Evolutionary conservation across 257 asterid species (phyloP), one percentile per base, ranked within the genome.

Genomic region (Rehmannia glutinosa): DNA sequence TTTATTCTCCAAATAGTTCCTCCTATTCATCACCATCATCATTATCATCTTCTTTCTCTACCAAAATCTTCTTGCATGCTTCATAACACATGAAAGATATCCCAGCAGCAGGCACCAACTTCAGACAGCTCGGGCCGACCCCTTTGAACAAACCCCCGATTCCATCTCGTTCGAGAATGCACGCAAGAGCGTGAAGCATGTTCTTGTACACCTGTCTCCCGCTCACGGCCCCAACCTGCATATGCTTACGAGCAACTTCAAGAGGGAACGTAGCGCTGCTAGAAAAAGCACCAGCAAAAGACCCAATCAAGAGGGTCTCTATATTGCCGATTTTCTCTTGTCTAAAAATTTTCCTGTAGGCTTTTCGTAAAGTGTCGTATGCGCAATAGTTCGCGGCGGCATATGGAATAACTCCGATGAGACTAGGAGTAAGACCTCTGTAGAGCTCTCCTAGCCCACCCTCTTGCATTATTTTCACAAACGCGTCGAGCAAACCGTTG

Each of bases 21-120:
- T n/a, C n/a, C n/a, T n/a, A n/a, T n/a, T n/a, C n/a, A n/a, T n/a
- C n/a, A n/a, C n/a, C n/a, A n/a, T n/a, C n/a, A n/a, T n/a, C n/a
- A n/a, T n/a, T n/a, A n/a, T 90, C 95, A 3, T 83, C 78, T 41
- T 84, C 91, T 50, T 76, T 69, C 82, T 93, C 97, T 10, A 93
- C 86, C 83, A 93, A 79, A 73, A 90, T 88, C 76, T 74, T 78
- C 90, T 93, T 88, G 83, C 96, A 87, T 2, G 97, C 97, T 73
- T 93, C 97, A 2, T 93, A 93, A 66, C 98, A 93, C 98, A 90
- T 92, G 74, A 92, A 92, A 36, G 98, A 92, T 39, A 92, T 92
- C 68, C 98, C 98, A 0, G 98, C 98, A 10, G 96, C 98, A 11
- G 97, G 98, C 13, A 93, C 96, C 69, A 93, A 64, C 83, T 93